These are phyloP conservation scores for Cercis canadensis DNA, from an alignment of 306 rosid genomes.

Conservation along the genomic window DNA sequence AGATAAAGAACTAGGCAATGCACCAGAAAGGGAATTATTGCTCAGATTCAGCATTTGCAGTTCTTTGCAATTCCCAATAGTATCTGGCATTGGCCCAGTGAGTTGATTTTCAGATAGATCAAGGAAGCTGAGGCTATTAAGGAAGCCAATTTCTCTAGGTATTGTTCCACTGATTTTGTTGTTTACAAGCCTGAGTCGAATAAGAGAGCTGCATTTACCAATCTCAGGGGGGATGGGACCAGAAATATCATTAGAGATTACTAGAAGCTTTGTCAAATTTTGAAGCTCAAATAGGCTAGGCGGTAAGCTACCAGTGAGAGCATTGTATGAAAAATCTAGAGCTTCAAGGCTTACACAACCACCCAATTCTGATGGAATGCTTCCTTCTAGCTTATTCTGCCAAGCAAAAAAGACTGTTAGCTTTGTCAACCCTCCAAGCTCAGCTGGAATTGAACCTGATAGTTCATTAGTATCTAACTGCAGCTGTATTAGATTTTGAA, in stretches of 20 bases:
- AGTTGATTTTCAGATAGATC: constrained; percentile 79
- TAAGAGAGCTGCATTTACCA: constrained; percentile 73
- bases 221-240: constrained; percentile 70
- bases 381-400: constrained; percentile 89
- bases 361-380: constrained; percentile 67
- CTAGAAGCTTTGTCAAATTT: constrained; percentile 74
- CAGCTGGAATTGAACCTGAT: constrained; percentile 74
- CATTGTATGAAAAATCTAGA: constrained; percentile 79
- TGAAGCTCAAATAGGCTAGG: constrained; percentile 69
- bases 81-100: constrained; percentile 62
- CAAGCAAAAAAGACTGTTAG: constrained; percentile 75
- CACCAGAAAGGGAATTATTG: constrained; percentile 74
- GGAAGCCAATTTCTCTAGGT: constrained; percentile 69
- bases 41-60: constrained; percentile 87
- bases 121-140: constrained; percentile 65
- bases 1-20: constrained; percentile 62
- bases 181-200: constrained; percentile 63
- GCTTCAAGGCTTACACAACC: constrained; percentile 71
- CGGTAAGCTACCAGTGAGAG: constrained; percentile 71
- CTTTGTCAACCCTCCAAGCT: constrained; percentile 63
- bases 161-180: constrained; percentile 73
- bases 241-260: constrained; percentile 76
- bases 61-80: constrained; percentile 69
- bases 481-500: constrained; percentile 70
- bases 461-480: constrained; percentile 79